These are phyloP conservation scores for Hypoxylon sp. DNA, from an alignment of 2,329 filamentous ascomycete species.

Conservation along the genomic window DNA sequence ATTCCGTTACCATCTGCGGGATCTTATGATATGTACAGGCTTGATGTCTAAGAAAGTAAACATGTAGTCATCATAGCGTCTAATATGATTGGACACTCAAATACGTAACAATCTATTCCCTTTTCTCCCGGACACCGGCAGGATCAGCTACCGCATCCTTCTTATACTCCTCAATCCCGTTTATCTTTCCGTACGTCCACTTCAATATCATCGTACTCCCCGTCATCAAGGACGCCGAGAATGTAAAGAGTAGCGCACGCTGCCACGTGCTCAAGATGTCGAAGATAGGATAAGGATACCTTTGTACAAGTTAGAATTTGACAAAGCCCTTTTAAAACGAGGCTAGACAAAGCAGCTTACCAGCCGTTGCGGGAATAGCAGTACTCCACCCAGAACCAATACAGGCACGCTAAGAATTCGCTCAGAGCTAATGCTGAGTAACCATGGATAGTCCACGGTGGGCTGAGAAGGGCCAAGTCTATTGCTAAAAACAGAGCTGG, in stretches of 20 bases:
- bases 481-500: slow-evolving; percentile 74
- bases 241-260: slow-evolving; percentile 75
- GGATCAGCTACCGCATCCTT: slow-evolving; percentile 52
- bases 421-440: slow-evolving; percentile 71
- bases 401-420: slow-evolving; percentile 71
- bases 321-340: slow-evolving; percentile 11
- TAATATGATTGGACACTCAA: neutral
- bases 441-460: slow-evolving; percentile 76
- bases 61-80: neutral
- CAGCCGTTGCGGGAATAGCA: slow-evolving; percentile 77
- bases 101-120: slow-evolving; percentile 27
- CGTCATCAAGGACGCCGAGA: slow-evolving; percentile 79
- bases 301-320: slow-evolving; percentile 50
- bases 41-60: neutral
- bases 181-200: slow-evolving; percentile 76
- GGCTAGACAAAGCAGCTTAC: slow-evolving; percentile 55
- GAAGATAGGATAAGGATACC: slow-evolving; percentile 91
- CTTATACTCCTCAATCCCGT: slow-evolving; percentile 65
- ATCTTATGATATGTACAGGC: slow-evolving; percentile 3
- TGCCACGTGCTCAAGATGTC: slow-evolving; percentile 74
- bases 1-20: slow-evolving; percentile 17
- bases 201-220: slow-evolving; percentile 76
- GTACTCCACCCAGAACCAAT: slow-evolving; percentile 83
- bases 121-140: slow-evolving; percentile 40
- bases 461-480: slow-evolving; percentile 77